Percentiles rank a stretch among this genome's conserved stretches.
Evolutionary conservation across 2,329 filamentous ascomycete species (phyloP).

Genomic region (Colletotrichum brevisporum): DNA sequence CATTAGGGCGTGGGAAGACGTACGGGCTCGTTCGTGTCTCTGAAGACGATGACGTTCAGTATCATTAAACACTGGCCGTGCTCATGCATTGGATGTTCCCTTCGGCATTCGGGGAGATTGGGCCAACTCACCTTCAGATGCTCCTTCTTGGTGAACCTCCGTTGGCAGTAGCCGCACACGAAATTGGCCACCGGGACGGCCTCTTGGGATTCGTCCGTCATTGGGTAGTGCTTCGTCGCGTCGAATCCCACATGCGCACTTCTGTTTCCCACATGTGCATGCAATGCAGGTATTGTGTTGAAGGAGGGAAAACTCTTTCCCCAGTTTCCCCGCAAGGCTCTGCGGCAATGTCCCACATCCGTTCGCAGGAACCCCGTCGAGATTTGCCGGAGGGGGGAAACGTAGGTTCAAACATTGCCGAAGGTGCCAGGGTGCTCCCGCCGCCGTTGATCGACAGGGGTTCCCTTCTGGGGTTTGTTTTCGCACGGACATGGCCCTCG

Average conservation of each 20-base stretch:
- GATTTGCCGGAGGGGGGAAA: neutral
- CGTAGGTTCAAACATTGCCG: neutral
- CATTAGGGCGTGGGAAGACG: neutral
- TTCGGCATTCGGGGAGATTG: no score
- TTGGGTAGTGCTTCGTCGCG: neutral
- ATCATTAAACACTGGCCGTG: neutral
- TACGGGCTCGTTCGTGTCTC: constrained; percentile 29
- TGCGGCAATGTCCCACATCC: constrained; percentile 1
- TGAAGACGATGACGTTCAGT: constrained; percentile 1
- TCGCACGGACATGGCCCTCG: no score
- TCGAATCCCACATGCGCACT: neutral
- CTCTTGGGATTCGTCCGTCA: constrained; percentile 19
- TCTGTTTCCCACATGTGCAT: constrained; percentile 22
- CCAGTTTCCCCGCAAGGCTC: constrained; percentile 21
- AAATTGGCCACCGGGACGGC: constrained; percentile 1
- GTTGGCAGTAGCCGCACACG: constrained; percentile 12
- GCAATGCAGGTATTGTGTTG: constrained; percentile 3
- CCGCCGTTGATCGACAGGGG: no score
- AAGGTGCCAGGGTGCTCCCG: neutral
- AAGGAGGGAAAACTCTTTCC: constrained; percentile 19
- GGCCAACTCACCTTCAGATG: constrained; percentile 12
- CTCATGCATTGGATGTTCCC: no score
- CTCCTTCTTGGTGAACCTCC: constrained; percentile 24
- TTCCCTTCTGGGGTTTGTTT: no score
- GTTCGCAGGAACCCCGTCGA: neutral